Base-by-base conservation (phyloP, 2,329 filamentous ascomycete species). In the Aaosphaeria pasadenensis region DNA sequence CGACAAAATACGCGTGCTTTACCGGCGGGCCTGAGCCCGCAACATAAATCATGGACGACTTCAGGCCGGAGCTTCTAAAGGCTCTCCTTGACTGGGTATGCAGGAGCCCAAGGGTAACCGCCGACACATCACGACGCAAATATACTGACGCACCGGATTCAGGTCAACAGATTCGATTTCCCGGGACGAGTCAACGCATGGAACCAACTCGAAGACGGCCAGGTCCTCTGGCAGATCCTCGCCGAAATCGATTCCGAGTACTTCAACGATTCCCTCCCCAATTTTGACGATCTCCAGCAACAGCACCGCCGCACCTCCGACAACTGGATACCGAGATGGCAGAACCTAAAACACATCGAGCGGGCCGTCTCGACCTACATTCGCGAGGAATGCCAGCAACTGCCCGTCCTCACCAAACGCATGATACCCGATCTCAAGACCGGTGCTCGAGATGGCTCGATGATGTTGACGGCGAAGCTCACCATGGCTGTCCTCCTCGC, bases 261-360 rank as follows among this genome's bases (percentile, higher is more conserved):
- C 67, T 78, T 79, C 60, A 63, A 68, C 44, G 73, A 72, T 45
- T 62, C 62, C n/a, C 72, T 79, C 7, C 76, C 76, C 17, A 69
- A 68, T 46, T 64, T 67, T 52, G 65, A 69, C 54, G 75, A 77
- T 49, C 17, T 24, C 17, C 17, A 24, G 17, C 17, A 24, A 24
- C 64, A 64, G 43, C 64, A 73, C 49, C 67, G 71, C 43, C 70
- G 68, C 42, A 60, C 69, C n/a, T 64, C 64, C 5, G 72, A 74
- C 54, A 74, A 76, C 52, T 79, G 76, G 76, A 77, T 77, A 43
- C 71, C 74, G 42, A 68, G 72, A 69, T 78, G 76, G 76, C 76
- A 78, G 68, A 78, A 78, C 54, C 59, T 78, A 49, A 78, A 78
- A 60, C 72, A 77, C 52, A 70, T 78, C 53, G 74, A 77, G 57